These are phyloP conservation scores for Bipolaris sorokiniana DNA, from an alignment of 2,329 filamentous ascomycete genomes.

Conservation along the genomic window DNA sequence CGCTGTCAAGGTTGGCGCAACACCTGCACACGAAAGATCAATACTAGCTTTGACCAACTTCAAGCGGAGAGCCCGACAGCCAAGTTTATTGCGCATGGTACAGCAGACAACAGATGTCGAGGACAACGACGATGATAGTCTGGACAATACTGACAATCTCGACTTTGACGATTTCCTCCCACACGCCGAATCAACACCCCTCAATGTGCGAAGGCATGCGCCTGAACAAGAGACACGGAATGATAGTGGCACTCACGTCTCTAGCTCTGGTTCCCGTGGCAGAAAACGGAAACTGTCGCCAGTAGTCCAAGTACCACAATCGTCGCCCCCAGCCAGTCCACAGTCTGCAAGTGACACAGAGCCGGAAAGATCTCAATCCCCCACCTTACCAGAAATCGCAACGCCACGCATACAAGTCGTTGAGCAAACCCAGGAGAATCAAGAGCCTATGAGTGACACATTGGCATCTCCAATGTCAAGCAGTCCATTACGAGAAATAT, in stretches of 20 bases:
- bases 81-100: constrained; percentile 58
- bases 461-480: constrained; percentile 55
- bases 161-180: constrained; percentile 58
- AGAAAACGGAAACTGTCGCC: constrained; percentile 49
- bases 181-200: constrained; percentile 72
- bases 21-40: constrained; percentile 54
- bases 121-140: constrained; percentile 53
- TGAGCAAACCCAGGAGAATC: constrained; percentile 30
- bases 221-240: constrained; percentile 30
- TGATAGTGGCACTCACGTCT: constrained; percentile 38
- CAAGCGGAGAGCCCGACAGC: constrained; percentile 56
- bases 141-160: constrained; percentile 51
- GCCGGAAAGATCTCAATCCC: constrained; percentile 44
- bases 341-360: constrained; percentile 37
- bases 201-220: constrained; percentile 54
- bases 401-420: constrained; percentile 31
- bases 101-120: constrained; percentile 54
- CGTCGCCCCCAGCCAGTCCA: constrained; percentile 45
- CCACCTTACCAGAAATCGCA: constrained; percentile 43
- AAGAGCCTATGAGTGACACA: constrained; percentile 48
- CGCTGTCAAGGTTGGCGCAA: constrained; percentile 52
- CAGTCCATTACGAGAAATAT: constrained; percentile 38
- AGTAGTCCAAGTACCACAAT: constrained; percentile 49
- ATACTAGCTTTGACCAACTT: constrained; percentile 59
- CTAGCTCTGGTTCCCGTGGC: constrained; percentile 44